Percentiles rank a stretch among this genome's conserved stretches.
Conservation (phyloP, 805 yeast species). For the Ogataea siamensis region DNA sequence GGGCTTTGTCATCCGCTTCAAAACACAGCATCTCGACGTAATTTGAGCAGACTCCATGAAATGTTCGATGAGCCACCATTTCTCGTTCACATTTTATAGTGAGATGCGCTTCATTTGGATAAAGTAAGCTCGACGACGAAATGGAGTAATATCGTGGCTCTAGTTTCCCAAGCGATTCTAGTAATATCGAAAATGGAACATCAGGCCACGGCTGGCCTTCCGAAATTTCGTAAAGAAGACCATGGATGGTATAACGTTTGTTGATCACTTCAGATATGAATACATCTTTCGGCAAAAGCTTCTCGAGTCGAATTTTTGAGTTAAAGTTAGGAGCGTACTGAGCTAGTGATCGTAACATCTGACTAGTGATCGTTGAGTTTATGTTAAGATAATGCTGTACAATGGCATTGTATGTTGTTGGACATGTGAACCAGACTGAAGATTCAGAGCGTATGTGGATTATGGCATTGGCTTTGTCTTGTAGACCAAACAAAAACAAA, state of each 20-base stretch:
- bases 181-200: slow-evolving; percentile 77
- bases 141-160: slow-evolving; percentile 93
- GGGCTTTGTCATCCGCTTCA: background rate
- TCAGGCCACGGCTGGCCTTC: slow-evolving; percentile 57
- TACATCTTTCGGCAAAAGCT: slow-evolving; percentile 42
- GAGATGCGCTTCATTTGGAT: slow-evolving; percentile 63
- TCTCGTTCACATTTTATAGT: slow-evolving; percentile 80
- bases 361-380: slow-evolving; percentile 83
- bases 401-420: slow-evolving; percentile 76
- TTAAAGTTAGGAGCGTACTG: slow-evolving; percentile 70
- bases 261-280: slow-evolving; percentile 46
- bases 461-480: slow-evolving; percentile 44
- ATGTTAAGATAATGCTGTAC: slow-evolving; percentile 81
- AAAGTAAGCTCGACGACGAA: slow-evolving; percentile 67
- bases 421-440: slow-evolving; percentile 56
- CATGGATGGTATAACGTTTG: slow-evolving; percentile 62
- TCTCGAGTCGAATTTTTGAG: slow-evolving; percentile 43
- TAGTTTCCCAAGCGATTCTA: slow-evolving; percentile 74
- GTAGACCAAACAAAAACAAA: slow-evolving; percentile 56
- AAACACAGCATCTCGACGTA: slow-evolving; percentile 63
- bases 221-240: slow-evolving; percentile 59
- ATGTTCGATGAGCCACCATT: slow-evolving; percentile 29
- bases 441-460: slow-evolving; percentile 62
- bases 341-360: slow-evolving; percentile 62
- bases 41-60: slow-evolving; percentile 84